Evolutionary conservation across 2,329 filamentous ascomycete species (phyloP).

Genomic region (Macrophomina tecta): DNA sequence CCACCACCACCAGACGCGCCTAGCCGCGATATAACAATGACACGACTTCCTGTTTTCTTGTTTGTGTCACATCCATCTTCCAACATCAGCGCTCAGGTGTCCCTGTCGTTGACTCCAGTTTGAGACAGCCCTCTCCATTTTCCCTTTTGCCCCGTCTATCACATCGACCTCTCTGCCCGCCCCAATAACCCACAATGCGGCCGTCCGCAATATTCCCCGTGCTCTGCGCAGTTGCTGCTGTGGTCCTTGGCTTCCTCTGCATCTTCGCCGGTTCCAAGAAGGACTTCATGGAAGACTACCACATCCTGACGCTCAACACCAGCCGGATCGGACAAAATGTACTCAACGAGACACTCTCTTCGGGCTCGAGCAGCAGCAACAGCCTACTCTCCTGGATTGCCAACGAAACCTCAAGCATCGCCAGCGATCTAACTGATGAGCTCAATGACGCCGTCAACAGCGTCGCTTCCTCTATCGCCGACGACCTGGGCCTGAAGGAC

Average conservation of each 20-base stretch:
- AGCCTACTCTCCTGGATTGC: constrained; percentile 33
- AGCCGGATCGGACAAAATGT: constrained; percentile 57
- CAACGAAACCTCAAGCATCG: constrained; percentile 39
- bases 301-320: constrained; percentile 65
- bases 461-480: constrained; percentile 49
- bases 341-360: constrained; percentile 26
- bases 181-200: constrained; percentile 54
- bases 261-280: constrained; percentile 64
- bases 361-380: constrained; percentile 29
- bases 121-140: too few relatives aligned
- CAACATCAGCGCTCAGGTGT: background rate
- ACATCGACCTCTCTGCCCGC: background rate
- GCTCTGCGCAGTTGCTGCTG: constrained; percentile 58
- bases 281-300: constrained; percentile 61
- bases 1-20: background rate
- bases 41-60: constrained; percentile 8
- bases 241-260: constrained; percentile 65
- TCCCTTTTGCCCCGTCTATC: background rate
- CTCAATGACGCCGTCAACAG: constrained; percentile 31
- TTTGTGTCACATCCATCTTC: constrained; percentile 13
- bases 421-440: constrained; percentile 50
- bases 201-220: constrained; percentile 57
- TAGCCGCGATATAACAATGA: constrained; percentile 16
- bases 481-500: constrained; percentile 61
- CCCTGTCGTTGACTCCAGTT: background rate